Evolutionary conservation across 306 rosid genomes (phyloP), one percentile per base, ranked within the genome.

Genomic region (Adenanthera pavonina): DNA sequence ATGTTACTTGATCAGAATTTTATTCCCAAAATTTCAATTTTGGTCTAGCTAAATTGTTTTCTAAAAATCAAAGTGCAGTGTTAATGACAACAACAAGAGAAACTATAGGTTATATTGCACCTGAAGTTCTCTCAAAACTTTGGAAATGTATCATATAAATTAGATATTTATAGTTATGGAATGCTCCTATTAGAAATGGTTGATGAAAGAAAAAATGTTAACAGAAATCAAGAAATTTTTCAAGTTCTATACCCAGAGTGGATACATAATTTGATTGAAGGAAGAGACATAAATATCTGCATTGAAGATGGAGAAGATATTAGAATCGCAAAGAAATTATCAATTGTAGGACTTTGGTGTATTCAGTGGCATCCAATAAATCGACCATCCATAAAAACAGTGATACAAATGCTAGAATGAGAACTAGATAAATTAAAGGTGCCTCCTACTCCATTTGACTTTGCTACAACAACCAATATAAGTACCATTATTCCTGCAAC

Each of bases 281-380:
- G 75, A 44, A 46, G 34, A 47, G 30, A 75, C 14, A 20, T 51
- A 25, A 40, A 30, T 14, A 25, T 84, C 3, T n/a, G 9, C 0
- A 64, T 52, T 16, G 60, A 40, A 1, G 35, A 76, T 1, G 85
- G 46, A 4, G 54, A 54, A 36, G 82, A 77, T 16, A 3, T 12
- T 1, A 52, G 16, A 15, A 41, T 85, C 35, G 68, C 77, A 0
- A 81, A 47, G 80, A 85, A 77, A 80, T 65, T 85, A 47, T 35
- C 77, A 6, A 77, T 85, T 2, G 80, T 72, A 5, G 85, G 69
- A 19, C 69, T 85, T 53, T 81, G 88, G 82, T 72, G 88, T 46
- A 81, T 81, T 36, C 88, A 77, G 0, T 70, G 78, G 76, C 19
- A 67, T 30, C 88, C 83, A 3, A 2, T 17, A 8, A 64, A 81